A percentile compares a stretch with the other conserved stretches of the same genome.
Evolutionary conservation across 257 asterid genomes (phyloP).

Genomic region (Plectranthus barbatus): DNA sequence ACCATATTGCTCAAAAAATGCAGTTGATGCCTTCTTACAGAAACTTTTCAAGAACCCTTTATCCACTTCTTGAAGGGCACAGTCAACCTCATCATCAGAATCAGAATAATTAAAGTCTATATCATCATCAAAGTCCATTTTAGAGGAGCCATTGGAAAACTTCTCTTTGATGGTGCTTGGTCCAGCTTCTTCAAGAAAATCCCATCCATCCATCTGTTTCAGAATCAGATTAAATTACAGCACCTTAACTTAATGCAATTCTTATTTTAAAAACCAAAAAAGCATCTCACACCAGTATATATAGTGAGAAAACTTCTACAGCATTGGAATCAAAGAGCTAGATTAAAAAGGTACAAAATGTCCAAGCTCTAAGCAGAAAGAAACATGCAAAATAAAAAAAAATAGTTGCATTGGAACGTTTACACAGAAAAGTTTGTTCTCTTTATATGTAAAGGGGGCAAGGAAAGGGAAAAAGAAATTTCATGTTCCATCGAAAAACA

Average conservation of each 20-base stretch:
- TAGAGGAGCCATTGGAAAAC: slow-evolving; percentile 18
- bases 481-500: not conserved
- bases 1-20: slow-evolving; percentile 71
- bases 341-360: not conserved
- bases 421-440: not conserved
- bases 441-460: not conserved
- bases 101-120: slow-evolving; percentile 29
- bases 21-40: slow-evolving; percentile 56
- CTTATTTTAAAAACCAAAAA: not conserved
- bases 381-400: not conserved
- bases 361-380: not conserved
- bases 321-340: not conserved
- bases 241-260: not conserved
- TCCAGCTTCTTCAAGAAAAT: slow-evolving; percentile 32
- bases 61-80: slow-evolving; percentile 38
- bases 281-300: not conserved
- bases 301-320: not conserved
- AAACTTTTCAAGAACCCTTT: slow-evolving; percentile 38
- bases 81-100: slow-evolving; percentile 41
- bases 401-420: not conserved
- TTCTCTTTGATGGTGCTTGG: slow-evolving; percentile 32
- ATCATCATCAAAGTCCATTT: slow-evolving; percentile 47
- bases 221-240: not conserved
- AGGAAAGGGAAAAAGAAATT: not conserved
- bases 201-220: slow-evolving; percentile 37